Evolutionary conservation across 345 rosid genomes (phyloP), one percentile per base, ranked within the genome.

Genomic region (Physaria fendleri): DNA sequence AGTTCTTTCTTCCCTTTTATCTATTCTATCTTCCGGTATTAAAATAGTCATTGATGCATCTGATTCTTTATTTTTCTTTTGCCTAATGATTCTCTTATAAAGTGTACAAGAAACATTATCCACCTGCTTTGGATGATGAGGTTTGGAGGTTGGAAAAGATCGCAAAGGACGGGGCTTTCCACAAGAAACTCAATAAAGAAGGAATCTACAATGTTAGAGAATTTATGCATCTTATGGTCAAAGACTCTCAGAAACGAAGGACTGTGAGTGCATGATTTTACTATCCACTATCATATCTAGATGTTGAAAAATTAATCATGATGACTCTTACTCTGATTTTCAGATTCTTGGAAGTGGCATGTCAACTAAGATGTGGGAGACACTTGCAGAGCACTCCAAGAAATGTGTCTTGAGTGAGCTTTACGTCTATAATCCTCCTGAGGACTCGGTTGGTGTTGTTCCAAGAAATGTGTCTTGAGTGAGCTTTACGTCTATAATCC

Each of bases 281-380:
- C n/a, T n/a, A n/a, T n/a, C n/a, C n/a, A n/a, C n/a, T n/a, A n/a
- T n/a, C n/a, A n/a, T n/a, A n/a, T n/a, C n/a, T n/a, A n/a, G n/a
- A n/a, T n/a, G n/a, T n/a, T n/a, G n/a, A n/a, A n/a, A n/a, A n/a
- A n/a, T n/a, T n/a, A n/a, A n/a, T n/a, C n/a, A n/a, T n/a, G n/a
- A n/a, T n/a, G n/a, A n/a, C n/a, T n/a, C n/a, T n/a, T n/a, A n/a
- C n/a, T n/a, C 25, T 56, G 13, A 27, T 45, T 35, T 56, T 8
- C 66, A 89, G 97, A 79, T 82, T 80, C 89, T 89, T 64, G 97
- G 97, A 38, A 81, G 88, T 63, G 97, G 97, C 6, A 89, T 89
- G 95, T 86, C 97, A 60, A 89, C 86, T 77, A 86, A 81, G 76
- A 89, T 89, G 97, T 89, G 97, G 97, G 97, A 89, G 0, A 85